Base-by-base conservation (phyloP, 768 basidiomycete genomes). In the Scleroderma citrinum region DNA sequence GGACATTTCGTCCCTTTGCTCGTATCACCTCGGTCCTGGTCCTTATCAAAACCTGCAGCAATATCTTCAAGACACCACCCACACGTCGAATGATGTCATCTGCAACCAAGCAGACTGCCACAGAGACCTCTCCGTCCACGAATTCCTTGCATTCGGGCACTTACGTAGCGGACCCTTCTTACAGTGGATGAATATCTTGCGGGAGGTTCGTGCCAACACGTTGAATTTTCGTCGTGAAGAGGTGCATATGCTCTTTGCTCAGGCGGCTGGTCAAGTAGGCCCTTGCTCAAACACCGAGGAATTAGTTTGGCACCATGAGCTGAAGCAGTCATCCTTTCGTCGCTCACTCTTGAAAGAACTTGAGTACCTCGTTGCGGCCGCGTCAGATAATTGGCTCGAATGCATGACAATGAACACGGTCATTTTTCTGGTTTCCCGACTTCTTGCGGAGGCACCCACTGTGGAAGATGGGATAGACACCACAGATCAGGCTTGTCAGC, bases 81-180 rank as follows among this genome's bases (percentile, higher is more conserved):
- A n/a, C n/a, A n/a, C n/a, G n/a, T n/a, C n/a, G n/a, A n/a, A n/a
- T n/a, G n/a, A n/a, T n/a, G n/a, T n/a, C n/a, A n/a, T n/a, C n/a
- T n/a, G n/a, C n/a, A n/a, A n/a, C n/a, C n/a, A n/a, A n/a, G n/a
- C n/a, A n/a, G n/a, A n/a, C n/a, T n/a, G n/a, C n/a, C n/a, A n/a
- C n/a, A n/a, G n/a, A n/a, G n/a, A n/a, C n/a, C n/a, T n/a, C n/a
- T n/a, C n/a, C n/a, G n/a, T n/a, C n/a, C n/a, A n/a, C n/a, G 73
- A 77, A 42, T 69, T 62, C 26, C 58, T 68, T 20, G 64, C 68
- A 0, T 77, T 72, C 49, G 67, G 65, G 4, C 57, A 59, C 36
- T 55, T 77, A 29, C 70, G 76, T 8, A 62, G 68, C 21, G 74
- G 76, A 3, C 47, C 60, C 2, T 59, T 53, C n/a, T n/a, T n/a